Evolutionary conservation across 2,329 filamentous ascomycete genomes (phyloP), one percentile per base, ranked within the genome.

Genomic region (Aspergillus clavatus): DNA sequence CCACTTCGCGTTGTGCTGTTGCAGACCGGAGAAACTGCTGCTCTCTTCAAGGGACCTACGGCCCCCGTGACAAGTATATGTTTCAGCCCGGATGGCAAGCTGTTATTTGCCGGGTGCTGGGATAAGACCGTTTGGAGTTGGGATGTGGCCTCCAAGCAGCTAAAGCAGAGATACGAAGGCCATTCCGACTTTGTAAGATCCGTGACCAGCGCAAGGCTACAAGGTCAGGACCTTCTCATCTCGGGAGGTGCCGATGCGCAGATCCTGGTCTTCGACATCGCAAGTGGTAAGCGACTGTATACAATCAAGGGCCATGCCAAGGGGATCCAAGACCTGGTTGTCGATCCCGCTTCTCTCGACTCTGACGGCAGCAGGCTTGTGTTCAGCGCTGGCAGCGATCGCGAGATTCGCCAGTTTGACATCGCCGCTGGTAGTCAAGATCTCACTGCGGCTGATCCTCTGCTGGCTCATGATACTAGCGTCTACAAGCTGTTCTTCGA

Each of bases 131-230:
- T 97, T 46, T 95, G 89, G 83, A 86, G 85, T 24, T 96, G 89
- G 86, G 77, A 87, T 57, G 71, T 84, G 24, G 71, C 76, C 14
- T 80, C 80, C 3, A 74, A 73, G 35, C 65, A 73, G 23, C 69
- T 72, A 1, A 73, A 72, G n/a, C 76, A 72, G 50, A 82, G 76
- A 52, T 89, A 83, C 55, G 77, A 78, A 46, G 89, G 89, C 4
- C 91, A 97, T 66, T 75, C 79, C 1, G 93, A 98, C 69, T 98
- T 98, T 62, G 86, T 98, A 58, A 96, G 96, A 70, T 77, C 86
- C 3, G 72, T 97, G 3, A 69, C 86, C 11, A 82, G 78, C 55
- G 74, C 79, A 10, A 77, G 70, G 19, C 59, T 94, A 4, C 72
- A 74, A 12, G 82, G 77, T 22, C 80, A 78, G 48, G 75, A 87